Percentiles rank a stretch among this genome's conserved stretches.
phyloP scores from a whole-genome alignment of 2,329 filamentous ascomycete genomes.

The Chaetothyriales sp. region DNA sequence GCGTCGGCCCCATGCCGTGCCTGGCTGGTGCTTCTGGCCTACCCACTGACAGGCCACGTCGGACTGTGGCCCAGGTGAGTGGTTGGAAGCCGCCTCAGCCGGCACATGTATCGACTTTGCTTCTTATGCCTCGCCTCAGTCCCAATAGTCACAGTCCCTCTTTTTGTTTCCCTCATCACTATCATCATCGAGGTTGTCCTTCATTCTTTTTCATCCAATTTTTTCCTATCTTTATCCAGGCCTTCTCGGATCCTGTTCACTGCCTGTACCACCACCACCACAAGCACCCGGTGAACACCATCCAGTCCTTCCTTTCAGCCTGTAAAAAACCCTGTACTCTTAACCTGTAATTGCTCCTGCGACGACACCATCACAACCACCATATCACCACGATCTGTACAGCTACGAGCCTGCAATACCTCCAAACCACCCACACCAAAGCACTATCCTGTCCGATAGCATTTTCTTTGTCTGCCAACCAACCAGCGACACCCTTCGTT shows the following conservation, averaged over 20 bases:
- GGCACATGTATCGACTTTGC: conserved; percentile 14
- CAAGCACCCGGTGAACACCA: conserved; percentile 14
- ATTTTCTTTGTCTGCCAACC: conserved; percentile 7
- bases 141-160: conserved; percentile 10
- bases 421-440: conserved; percentile 1
- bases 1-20: conserved; percentile 13
- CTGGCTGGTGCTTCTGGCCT: conserved; percentile 2
- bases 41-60: neutral
- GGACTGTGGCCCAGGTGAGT: conserved; percentile 9
- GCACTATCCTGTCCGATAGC: conserved; percentile 12
- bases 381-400: conserved; percentile 1
- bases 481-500: neutral
- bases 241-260: conserved; percentile 18
- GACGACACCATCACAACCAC: conserved; percentile 1
- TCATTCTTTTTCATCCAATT: conserved; percentile 16
- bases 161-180: conserved; percentile 14
- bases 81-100: conserved; percentile 6
- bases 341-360: conserved; percentile 4
- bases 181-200: conserved; percentile 14
- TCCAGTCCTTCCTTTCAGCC: conserved; percentile 18
- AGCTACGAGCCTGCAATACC: neutral
- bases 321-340: conserved; percentile 6
- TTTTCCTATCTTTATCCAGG: conserved; percentile 16
- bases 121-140: conserved; percentile 17
- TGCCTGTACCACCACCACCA: conserved; percentile 14